Conservation (phyloP, 106 monocot species). For the Narthecium ossifragum region DNA sequence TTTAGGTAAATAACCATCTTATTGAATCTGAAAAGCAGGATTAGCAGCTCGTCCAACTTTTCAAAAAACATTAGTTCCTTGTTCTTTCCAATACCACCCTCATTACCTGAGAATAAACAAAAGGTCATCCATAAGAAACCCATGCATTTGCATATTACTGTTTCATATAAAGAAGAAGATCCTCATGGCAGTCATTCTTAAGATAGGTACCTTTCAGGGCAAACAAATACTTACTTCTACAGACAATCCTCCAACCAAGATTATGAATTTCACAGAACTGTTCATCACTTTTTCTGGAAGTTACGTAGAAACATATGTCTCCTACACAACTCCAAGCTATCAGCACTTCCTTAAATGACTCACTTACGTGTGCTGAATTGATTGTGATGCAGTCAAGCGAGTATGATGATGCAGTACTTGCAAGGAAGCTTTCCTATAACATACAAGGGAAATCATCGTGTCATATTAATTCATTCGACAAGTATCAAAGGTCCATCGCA, state of each 20-base stretch:
- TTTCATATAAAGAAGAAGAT: neutral
- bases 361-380: constrained; percentile 5
- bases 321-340: constrained; percentile 9
- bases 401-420: constrained; percentile 13
- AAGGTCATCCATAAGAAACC: neutral
- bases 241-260: constrained; percentile 29
- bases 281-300: constrained; percentile 32
- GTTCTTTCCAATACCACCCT: constrained; percentile 6
- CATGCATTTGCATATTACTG: neutral
- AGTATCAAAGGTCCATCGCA: neutral
- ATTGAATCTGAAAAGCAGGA: constrained; percentile 48
- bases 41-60: constrained; percentile 46
- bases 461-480: neutral
- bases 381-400: constrained; percentile 24
- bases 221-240: constrained; percentile 23
- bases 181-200: neutral
- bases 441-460: neutral
- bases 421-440: constrained; percentile 35
- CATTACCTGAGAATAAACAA: constrained; percentile 28
- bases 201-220: no score
- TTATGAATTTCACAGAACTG: constrained; percentile 23
- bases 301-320: constrained; percentile 36
- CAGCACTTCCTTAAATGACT: constrained; percentile 17
- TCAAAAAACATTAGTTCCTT: constrained; percentile 24
- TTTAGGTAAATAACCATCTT: constrained; percentile 60